Conservation (phyloP, 306 rosid genomes). For the Oemleria cerasiformis region DNA sequence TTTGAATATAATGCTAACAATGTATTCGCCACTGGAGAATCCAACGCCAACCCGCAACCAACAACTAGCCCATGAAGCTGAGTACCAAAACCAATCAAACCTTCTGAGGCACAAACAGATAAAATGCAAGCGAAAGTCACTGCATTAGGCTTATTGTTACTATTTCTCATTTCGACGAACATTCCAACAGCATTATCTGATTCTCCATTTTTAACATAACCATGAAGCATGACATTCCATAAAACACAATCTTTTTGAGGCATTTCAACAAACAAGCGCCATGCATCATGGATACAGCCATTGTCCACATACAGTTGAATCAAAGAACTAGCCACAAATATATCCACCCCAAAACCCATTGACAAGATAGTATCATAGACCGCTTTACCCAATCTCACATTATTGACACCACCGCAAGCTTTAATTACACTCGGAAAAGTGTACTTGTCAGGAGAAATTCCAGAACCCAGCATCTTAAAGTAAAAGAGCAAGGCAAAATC, state of each 20-base stretch:
- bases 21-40: conserved; percentile 26
- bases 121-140: conserved; percentile 58
- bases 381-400: conserved; percentile 47
- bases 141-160: conserved; percentile 38
- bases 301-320: conserved; percentile 62
- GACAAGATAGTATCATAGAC: conserved; percentile 41
- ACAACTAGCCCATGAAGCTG: conserved; percentile 70
- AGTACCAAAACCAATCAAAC: conserved; percentile 46
- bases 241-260: conserved; percentile 52
- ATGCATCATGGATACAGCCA: conserved; percentile 57
- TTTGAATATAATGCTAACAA: conserved; percentile 29
- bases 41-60: conserved; percentile 42
- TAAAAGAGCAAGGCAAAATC: conserved; percentile 58
- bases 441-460: conserved; percentile 72
- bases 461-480: conserved; percentile 71
- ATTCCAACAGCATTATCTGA: conserved; percentile 35
- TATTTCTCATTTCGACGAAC: conserved; percentile 52
- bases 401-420: conserved; percentile 68
- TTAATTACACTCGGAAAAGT: conserved; percentile 82
- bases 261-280: conserved; percentile 58
- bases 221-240: conserved; percentile 84
- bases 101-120: conserved; percentile 58
- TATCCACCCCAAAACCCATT: conserved; percentile 58
- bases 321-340: conserved; percentile 68
- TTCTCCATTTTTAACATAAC: conserved; percentile 61